Evolutionary conservation across 2,329 filamentous ascomycete species (phyloP).

Genomic region (Claviceps humidiphila): DNA sequence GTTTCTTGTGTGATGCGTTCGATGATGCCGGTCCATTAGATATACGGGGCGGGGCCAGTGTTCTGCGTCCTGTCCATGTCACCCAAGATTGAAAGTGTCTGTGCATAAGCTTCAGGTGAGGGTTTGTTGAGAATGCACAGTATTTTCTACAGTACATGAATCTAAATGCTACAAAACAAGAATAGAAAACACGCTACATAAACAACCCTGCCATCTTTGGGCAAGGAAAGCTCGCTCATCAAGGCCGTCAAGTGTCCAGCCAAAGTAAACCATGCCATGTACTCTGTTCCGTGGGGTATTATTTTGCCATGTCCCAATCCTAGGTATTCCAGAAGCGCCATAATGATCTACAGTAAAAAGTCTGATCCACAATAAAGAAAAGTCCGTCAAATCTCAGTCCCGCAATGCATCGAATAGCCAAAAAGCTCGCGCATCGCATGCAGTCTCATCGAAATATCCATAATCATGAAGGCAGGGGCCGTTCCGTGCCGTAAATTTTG

Average conservation of each 20-base stretch:
- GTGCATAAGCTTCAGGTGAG: background rate
- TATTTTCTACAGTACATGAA: no score
- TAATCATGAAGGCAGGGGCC: no score
- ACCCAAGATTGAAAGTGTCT: background rate
- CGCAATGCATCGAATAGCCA: background rate
- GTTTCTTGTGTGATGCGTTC: no score
- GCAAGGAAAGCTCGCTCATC: no score
- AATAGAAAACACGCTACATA: no score
- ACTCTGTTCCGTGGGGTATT: slow-evolving; percentile 4
- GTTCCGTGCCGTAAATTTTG: background rate
- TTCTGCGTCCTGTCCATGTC: background rate
- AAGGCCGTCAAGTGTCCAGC: background rate
- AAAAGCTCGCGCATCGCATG: no score
- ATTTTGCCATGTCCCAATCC: slow-evolving; percentile 1
- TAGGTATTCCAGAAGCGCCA: slow-evolving; percentile 1
- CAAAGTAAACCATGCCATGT: slow-evolving; percentile 1
- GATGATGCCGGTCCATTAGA: no score
- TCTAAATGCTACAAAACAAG: no score
- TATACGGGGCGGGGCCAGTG: no score
- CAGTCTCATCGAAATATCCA: no score
- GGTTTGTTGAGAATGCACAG: no score
- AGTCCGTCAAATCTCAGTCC: background rate
- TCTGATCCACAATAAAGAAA: background rate
- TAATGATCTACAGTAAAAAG: slow-evolving; percentile 2
- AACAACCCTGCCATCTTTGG: no score